phyloP scores from a whole-genome alignment of 352 stramenopile genomes.

The Blastocystis sp. region DNA sequence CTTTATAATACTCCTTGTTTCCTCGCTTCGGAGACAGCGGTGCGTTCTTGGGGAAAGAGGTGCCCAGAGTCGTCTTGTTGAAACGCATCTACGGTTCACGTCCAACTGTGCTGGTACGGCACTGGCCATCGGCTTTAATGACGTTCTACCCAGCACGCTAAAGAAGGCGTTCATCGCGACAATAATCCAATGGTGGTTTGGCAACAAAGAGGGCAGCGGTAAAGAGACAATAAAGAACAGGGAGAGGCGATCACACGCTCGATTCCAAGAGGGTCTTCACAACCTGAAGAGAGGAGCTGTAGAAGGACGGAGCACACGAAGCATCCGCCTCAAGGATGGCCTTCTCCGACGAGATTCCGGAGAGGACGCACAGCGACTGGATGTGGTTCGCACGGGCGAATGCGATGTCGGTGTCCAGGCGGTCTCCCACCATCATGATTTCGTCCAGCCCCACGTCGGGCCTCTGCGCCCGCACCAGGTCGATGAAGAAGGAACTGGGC shows the following conservation, averaged over 20 bases:
- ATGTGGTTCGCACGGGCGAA: conserved; percentile 27
- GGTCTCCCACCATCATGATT: conserved; percentile 56
- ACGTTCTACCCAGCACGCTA: background rate
- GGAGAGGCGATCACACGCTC: background rate
- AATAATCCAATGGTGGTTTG: background rate
- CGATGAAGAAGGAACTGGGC: conserved; percentile 45
- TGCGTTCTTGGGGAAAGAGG: conserved; percentile 51
- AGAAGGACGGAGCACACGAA: background rate
- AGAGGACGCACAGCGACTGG: conserved; percentile 19
- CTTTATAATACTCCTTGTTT: conserved; percentile 67
- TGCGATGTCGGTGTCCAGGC: conserved; percentile 45
- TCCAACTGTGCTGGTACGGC: background rate
- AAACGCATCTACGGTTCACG: conserved; percentile 51
- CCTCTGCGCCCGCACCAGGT: conserved; percentile 7
- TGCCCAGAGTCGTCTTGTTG: conserved; percentile 63
- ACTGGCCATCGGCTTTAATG: conserved; percentile 34
- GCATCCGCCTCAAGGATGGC: background rate
- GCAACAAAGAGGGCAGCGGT: background rate
- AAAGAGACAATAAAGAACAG: background rate
- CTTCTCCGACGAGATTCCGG: conserved; percentile 37
- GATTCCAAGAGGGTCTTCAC: background rate
- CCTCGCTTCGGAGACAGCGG: conserved; percentile 65
- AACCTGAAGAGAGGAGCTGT: background rate
- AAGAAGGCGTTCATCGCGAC: conserved; percentile 47
- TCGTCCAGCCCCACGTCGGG: background rate